These are phyloP conservation scores for Globisporangium parvum DNA, from an alignment of 352 stramenopile species.

Conservation along the genomic window DNA sequence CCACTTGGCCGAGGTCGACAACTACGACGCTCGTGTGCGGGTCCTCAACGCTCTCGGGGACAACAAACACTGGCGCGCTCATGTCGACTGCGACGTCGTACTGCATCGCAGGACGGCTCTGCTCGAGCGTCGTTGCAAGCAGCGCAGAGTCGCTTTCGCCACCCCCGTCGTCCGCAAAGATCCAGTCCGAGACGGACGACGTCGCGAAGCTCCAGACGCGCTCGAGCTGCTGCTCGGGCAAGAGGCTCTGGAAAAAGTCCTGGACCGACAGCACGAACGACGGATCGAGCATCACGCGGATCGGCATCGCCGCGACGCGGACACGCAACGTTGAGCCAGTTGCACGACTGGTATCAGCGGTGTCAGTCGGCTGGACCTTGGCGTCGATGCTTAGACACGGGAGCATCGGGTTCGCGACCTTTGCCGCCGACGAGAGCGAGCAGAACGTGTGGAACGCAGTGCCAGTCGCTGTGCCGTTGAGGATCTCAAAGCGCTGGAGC, in stretches of 20 bases:
- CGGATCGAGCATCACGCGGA: constrained; percentile 68
- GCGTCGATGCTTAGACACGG: constrained; percentile 54
- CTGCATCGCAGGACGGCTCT: constrained; percentile 6
- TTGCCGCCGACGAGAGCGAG: constrained; percentile 27
- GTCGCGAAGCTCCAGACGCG: constrained; percentile 78
- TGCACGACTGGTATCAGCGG: too few species aligned
- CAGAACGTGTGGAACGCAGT: constrained; percentile 64
- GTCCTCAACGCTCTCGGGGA: constrained; percentile 47
- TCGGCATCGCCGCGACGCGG: constrained; percentile 47
- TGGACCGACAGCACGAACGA: constrained; percentile 61
- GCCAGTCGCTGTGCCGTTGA: constrained; percentile 39
- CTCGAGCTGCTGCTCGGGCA: constrained; percentile 65
- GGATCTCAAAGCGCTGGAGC: constrained; percentile 60
- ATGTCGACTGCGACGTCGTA: constrained; percentile 75
- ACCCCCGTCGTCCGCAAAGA: constrained; percentile 64
- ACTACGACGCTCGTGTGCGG: constrained; percentile 39
- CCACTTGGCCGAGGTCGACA: constrained; percentile 64
- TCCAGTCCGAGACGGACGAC: constrained; percentile 75
- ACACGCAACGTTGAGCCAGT: constrained; percentile 20
- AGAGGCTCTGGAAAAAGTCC: constrained; percentile 63
- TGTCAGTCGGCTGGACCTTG: constrained; percentile 12
- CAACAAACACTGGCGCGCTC: constrained; percentile 64
- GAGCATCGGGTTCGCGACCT: constrained; percentile 13
- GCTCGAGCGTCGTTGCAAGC: constrained; percentile 22
- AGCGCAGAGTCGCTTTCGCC: constrained; percentile 28